Evolutionary conservation across 2,329 filamentous ascomycete genomes (phyloP).

Genomic region (Xylaria sp.): DNA sequence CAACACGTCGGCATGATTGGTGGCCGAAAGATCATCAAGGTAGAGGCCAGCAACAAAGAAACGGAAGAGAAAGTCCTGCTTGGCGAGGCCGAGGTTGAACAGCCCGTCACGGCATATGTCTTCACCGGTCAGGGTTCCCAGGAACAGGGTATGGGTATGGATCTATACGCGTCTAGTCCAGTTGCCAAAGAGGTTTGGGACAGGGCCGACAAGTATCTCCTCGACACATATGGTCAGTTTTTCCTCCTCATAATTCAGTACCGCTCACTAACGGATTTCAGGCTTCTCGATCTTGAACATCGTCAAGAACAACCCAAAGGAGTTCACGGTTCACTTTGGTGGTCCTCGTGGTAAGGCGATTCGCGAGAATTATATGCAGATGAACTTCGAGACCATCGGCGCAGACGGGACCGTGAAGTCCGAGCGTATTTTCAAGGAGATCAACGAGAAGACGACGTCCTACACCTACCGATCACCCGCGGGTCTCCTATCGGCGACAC

Average conservation of each 20-base stretch:
- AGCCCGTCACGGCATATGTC: slow-evolving; percentile 95
- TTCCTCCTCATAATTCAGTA: not conserved
- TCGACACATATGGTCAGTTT: slow-evolving; percentile 92
- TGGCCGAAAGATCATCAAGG: slow-evolving; percentile 99
- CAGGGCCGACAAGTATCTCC: slow-evolving; percentile 94
- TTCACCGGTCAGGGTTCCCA: slow-evolving; percentile 99
- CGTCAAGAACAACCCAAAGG: slow-evolving; percentile 99
- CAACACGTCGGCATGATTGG: slow-evolving; percentile 98
- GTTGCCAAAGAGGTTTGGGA: slow-evolving; percentile 99
- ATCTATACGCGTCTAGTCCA: slow-evolving; percentile 90
- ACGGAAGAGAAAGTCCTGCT: slow-evolving; percentile 96
- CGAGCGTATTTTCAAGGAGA: slow-evolving; percentile 99
- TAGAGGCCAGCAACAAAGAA: slow-evolving; percentile 94
- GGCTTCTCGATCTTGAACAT: slow-evolving; percentile 98
- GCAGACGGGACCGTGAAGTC: slow-evolving; percentile 94
- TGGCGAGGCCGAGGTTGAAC: slow-evolving; percentile 96
- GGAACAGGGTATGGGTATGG: slow-evolving; percentile 99
- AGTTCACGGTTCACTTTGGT: slow-evolving; percentile 97
- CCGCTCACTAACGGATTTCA: slow-evolving; percentile 49
- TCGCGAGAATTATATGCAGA: slow-evolving; percentile 98
- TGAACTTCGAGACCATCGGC: slow-evolving; percentile 99
- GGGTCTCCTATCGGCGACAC: slow-evolving; percentile 92
- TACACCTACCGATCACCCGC: slow-evolving; percentile 98
- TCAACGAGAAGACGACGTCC: slow-evolving; percentile 88
- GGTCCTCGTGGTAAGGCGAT: slow-evolving; percentile 97